Conservation (phyloP, 129 eudicot genomes). For the Dittrichia graveolens region DNA sequence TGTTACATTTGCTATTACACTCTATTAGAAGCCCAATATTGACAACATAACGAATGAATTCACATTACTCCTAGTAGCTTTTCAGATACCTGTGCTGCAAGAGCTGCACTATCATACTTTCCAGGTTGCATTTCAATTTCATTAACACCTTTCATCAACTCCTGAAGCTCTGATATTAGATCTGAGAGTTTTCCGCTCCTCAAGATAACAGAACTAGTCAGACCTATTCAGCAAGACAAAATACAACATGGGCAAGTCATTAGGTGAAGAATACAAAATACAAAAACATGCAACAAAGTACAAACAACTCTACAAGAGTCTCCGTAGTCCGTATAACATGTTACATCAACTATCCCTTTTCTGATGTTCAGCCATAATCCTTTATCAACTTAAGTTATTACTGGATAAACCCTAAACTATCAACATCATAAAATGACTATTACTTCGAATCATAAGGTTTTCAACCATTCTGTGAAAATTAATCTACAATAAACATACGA, state of each 20-base stretch:
- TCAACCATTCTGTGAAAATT: not conserved
- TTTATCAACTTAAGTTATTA: not conserved
- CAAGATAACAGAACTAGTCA: slow-evolving; percentile 78
- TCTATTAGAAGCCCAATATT: not conserved
- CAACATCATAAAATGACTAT: not conserved
- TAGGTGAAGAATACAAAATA: not conserved
- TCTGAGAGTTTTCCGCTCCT: slow-evolving; percentile 84
- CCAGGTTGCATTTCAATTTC: slow-evolving; percentile 68
- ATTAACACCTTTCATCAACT: slow-evolving; percentile 65
- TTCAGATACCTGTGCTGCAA: slow-evolving; percentile 74
- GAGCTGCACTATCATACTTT: slow-evolving; percentile 68
- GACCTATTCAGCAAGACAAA: slow-evolving; percentile 45
- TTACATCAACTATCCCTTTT: not conserved
- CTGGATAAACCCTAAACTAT: not conserved
- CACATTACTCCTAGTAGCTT: not conserved
- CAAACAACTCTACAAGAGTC: slow-evolving; percentile 5
- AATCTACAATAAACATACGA: slow-evolving; percentile 1
- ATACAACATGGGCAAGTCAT: not conserved
- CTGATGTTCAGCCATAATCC: not conserved
- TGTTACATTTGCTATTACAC: not conserved
- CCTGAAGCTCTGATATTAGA: slow-evolving; percentile 73
- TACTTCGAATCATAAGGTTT: not conserved
- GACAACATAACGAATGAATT: not conserved
- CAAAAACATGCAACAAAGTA: slow-evolving; percentile 14
- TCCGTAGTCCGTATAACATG: not conserved